These are phyloP conservation scores for Microsporum ferrugineum DNA, from an alignment of 2,329 filamentous ascomycete species.

Conservation along the genomic window DNA sequence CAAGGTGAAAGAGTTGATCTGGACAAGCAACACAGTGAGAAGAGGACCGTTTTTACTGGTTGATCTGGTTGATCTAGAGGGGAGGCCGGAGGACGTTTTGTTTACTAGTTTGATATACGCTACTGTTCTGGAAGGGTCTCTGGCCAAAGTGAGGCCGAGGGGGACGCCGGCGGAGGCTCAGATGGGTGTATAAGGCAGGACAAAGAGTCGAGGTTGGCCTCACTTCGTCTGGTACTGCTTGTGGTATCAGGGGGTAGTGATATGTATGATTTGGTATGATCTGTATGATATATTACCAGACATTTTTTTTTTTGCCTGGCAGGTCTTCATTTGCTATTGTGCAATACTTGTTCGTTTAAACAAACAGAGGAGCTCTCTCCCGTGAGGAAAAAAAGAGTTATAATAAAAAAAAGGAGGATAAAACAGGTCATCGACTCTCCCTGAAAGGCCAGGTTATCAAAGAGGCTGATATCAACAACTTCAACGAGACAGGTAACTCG, in stretches of 20 bases:
- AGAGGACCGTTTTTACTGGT: background rate
- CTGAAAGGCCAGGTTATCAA: constrained; percentile 1
- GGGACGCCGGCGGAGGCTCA: background rate
- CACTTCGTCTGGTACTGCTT: background rate
- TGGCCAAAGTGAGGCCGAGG: background rate
- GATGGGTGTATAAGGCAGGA: background rate
- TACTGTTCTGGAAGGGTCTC: background rate
- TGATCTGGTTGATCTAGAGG: background rate
- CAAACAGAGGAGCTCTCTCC: background rate
- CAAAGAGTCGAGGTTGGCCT: background rate
- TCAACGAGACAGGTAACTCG: background rate
- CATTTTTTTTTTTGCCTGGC: background rate
- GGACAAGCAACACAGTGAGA: too few relatives aligned
- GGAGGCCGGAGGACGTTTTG: background rate
- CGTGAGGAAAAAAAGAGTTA: background rate
- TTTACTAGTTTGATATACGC: background rate
- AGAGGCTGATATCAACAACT: background rate
- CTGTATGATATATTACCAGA: background rate
- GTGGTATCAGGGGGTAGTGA: background rate
- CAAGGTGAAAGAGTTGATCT: background rate
- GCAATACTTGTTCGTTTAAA: background rate
- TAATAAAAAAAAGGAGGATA: background rate
- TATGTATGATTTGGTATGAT: background rate
- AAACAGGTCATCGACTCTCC: constrained; percentile 19
- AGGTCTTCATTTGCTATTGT: background rate